Conservation (phyloP, 345 rosid genomes). For the Boechera retrofracta region DNA sequence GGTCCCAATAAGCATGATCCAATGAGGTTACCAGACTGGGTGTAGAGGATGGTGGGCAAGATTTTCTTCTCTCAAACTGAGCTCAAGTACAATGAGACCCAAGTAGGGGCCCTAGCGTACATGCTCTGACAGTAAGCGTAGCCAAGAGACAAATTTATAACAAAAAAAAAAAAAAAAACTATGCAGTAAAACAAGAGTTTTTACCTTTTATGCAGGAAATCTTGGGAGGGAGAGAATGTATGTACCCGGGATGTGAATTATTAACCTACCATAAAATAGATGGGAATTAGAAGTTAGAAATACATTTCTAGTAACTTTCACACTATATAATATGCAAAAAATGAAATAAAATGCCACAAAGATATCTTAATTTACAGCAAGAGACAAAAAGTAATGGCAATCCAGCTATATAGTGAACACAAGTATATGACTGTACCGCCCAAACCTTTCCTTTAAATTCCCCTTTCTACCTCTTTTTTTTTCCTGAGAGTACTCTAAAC, state of each 20-base stretch:
- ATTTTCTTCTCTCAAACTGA: constrained; percentile 42
- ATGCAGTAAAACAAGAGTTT: constrained; percentile 35
- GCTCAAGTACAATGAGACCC: constrained; percentile 42
- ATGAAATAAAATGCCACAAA: constrained; percentile 39
- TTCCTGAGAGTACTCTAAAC: constrained; percentile 47
- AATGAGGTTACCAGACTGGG: constrained; percentile 39
- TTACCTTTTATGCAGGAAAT: constrained; percentile 36
- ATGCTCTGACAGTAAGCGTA: constrained; percentile 39
- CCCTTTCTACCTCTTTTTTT: constrained; percentile 52
- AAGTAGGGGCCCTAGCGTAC: constrained; percentile 62
- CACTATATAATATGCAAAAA: constrained; percentile 29
- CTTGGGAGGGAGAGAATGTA: constrained; percentile 19
- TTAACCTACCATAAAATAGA: constrained; percentile 28
- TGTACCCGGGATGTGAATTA: constrained; percentile 26
- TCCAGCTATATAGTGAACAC: constrained; percentile 42
- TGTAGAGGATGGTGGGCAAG: constrained; percentile 40
- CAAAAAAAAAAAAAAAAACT: constrained; percentile 27
- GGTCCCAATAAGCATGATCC: constrained; percentile 56
- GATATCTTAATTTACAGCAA: constrained; percentile 34
- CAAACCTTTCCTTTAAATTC: constrained; percentile 72
- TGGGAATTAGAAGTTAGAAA: constrained; percentile 26
- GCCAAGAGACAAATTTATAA: constrained; percentile 22
- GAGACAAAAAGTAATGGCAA: constrained; percentile 42
- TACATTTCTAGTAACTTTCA: constrained; percentile 49
- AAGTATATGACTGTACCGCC: constrained; percentile 58